Evolutionary conservation across 2,329 filamentous ascomycete genomes (phyloP), one percentile per base, ranked within the genome.

Genomic region (Penicillium brasilianum): DNA sequence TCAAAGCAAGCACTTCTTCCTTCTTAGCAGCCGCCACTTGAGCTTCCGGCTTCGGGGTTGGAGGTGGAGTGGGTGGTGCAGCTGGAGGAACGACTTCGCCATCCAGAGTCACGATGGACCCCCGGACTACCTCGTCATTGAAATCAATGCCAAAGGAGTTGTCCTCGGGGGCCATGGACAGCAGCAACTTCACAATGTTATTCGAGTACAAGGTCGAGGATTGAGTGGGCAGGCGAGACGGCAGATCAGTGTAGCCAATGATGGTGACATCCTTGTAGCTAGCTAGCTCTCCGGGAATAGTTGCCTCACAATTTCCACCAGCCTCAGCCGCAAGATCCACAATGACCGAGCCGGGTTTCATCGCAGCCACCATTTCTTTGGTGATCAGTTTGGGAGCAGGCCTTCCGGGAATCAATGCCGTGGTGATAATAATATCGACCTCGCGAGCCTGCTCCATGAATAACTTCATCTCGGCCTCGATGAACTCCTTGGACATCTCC

Each of bases 401-500:
- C 68, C 85, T 90, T 59, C 92, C 93, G 0, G 93, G 93, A 62
- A 97, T 96, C 69, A 96, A 78, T n/a, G 93, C 93, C 1, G 93
- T 97, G 1, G 92, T 96, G 73, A 97, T 90, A 63, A 97, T 90
- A 65, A 97, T 96, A 76, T 97, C 92, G 55, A 96, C 92, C 41
- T 97, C 93, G 61, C 87, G 85, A 63, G 90, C 91, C 75, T 96
- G 93, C 68, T 95, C 90, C 74, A 91, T 88, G 78, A 97, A 97
- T 0, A 97, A 83, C 75, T 91, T 93, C 92, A 96, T 96, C 76
- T 97, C 92, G 6, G 92, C 92, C 62, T 92, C 91, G 74, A 95
- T 92, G 71, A 96, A 97, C 67, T 94, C 92, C 71, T 94, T 93
- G 57, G 91, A 95, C 92, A 96, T 96, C 72, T 93, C 91, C 72